Conservation (phyloP, 305 asterid species). For the Fraxinus angustifolia region DNA sequence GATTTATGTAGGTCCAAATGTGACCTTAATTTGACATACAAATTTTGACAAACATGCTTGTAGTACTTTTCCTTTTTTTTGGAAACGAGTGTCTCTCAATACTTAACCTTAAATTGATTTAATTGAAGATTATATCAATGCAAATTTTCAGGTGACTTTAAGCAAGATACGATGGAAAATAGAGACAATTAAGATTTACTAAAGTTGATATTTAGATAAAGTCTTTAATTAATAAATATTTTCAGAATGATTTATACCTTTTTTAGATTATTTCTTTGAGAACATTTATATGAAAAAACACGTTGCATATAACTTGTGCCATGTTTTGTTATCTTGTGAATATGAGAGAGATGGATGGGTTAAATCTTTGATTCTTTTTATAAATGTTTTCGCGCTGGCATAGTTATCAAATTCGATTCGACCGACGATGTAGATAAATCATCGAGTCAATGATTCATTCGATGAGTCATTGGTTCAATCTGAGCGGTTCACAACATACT, state of each 20-base stretch:
- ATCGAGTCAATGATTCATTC: not conserved
- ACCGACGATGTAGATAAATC: not conserved
- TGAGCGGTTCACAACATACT: no score
- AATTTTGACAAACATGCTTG: not conserved
- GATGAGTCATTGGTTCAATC: not conserved
- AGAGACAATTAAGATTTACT: not conserved
- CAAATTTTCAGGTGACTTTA: not conserved
- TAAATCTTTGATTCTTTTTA: not conserved
- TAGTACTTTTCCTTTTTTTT: not conserved
- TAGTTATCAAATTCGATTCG: not conserved
- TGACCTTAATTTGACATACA: not conserved
- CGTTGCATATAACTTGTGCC: not conserved
- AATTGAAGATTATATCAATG: not conserved
- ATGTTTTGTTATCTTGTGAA: not conserved
- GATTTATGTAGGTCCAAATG: not conserved
- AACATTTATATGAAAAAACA: not conserved
- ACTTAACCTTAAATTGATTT: not conserved
- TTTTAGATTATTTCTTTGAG: not conserved
- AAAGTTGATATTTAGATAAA: not conserved
- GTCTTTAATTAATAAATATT: not conserved
- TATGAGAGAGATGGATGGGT: not conserved
- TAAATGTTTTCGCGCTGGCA: not conserved
- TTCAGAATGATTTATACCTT: not conserved
- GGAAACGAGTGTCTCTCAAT: not conserved
- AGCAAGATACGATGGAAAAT: not conserved